phyloP scores from a whole-genome alignment of 2,329 filamentous ascomycete species.

The Shiraia bambusicola region DNA sequence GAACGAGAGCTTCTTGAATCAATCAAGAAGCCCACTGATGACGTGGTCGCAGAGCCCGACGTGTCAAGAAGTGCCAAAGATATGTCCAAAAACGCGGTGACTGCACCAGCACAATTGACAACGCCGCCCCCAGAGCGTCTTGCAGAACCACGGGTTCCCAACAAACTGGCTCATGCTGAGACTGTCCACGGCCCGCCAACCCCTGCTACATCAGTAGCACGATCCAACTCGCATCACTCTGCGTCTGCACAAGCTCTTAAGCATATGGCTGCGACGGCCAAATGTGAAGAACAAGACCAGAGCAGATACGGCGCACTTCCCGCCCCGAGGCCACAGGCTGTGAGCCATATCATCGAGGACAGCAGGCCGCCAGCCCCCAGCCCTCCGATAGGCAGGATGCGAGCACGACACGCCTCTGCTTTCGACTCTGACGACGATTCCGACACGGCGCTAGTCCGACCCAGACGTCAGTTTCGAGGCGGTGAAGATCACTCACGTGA shows the following conservation, averaged over 20 bases:
- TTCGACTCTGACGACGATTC: conserved; percentile 39
- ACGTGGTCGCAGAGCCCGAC: not conserved
- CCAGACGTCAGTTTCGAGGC: conserved; percentile 29
- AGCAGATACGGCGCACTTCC: conserved; percentile 13
- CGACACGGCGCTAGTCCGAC: conserved; percentile 33
- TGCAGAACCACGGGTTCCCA: conserved; percentile 4
- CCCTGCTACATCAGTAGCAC: conserved; percentile 17
- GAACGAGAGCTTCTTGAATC: conserved; percentile 7
- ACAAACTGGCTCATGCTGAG: conserved; percentile 9
- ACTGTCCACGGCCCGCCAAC: conserved; percentile 18
- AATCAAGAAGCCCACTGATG: not conserved
- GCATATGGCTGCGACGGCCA: too few species aligned
- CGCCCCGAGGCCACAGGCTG: conserved; percentile 18
- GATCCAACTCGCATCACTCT: conserved; percentile 23
- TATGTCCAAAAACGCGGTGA: not conserved
- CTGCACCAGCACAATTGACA: conserved; percentile 15
- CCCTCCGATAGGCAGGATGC: conserved; percentile 33
- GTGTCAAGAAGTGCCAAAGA: not conserved
- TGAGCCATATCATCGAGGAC: conserved; percentile 29
- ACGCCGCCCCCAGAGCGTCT: conserved; percentile 13
- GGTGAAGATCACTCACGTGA: conserved; percentile 31
- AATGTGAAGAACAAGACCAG: conserved; percentile 9
- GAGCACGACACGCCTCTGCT: conserved; percentile 32
- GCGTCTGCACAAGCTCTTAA: conserved; percentile 17
- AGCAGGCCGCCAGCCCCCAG: conserved; percentile 39